Evolutionary conservation across 352 stramenopile species (phyloP), one percentile per base, ranked within the genome.

Genomic region (Stramenopiles sp.): DNA sequence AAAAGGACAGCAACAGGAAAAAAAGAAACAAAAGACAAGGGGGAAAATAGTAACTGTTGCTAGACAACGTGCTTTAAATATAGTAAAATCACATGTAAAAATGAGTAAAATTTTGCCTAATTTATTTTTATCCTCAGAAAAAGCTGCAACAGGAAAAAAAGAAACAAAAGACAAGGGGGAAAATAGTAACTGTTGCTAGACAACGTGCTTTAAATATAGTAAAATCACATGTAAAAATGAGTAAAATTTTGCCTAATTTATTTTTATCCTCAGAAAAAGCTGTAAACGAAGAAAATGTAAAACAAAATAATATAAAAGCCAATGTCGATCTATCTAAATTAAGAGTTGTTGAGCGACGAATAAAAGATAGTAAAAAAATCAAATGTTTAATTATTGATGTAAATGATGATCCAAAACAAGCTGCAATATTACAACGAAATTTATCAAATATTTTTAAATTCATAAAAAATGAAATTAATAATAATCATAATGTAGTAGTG

Each of bases 91-190:
- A n/a, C n/a, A n/a, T n/a, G n/a, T n/a, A n/a, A n/a, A n/a, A n/a
- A n/a, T n/a, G n/a, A n/a, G n/a, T 69, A 69, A 69, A 69, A 69
- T 69, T 69, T 69, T 69, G 53, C 53, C 53, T 23, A 69, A 69
- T 69, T 69, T 69, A 23, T 69, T 23, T 27, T 27, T 69, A 23
- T 23, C 20, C 53, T 69, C 53, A 23, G 20, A 27, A 23, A 20
- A 27, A 27, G 53, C 53, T 69, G 53, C 27, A 69, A 69, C 53
- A 69, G 27, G 20, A 20, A 27, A 69, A 69, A 69, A 69, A 23
- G 20, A 23, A 69, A 27, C 20, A 69, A 27, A 69, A 69, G 53
- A 20, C 20, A 69, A 69, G 20, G 27, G 20, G 20, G 53, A 27
- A 23, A 27, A 27, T 27, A 69, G 20, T 23, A 27, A 23, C 20